phyloP scores from a whole-genome alignment of 2,329 filamentous ascomycete genomes.

The Penicillium olsonii region DNA sequence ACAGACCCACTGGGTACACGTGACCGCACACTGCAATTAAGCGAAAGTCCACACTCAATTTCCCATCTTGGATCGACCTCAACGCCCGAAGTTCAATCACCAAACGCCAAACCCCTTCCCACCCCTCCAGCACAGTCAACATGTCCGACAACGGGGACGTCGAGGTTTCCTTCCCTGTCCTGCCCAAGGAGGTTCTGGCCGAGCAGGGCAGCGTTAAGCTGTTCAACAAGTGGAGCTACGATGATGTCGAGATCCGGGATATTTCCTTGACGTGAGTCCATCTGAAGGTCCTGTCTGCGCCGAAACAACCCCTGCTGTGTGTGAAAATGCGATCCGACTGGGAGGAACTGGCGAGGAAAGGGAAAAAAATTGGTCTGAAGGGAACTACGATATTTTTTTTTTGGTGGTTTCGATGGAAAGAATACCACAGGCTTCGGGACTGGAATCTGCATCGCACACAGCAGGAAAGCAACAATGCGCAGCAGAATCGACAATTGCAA shows the following conservation, averaged over 20 bases:
- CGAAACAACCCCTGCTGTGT: conserved; percentile 24
- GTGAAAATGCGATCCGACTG: conserved; percentile 19
- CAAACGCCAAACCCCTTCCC: conserved; percentile 43
- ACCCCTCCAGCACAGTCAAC: conserved; percentile 52
- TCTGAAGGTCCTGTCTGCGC: conserved; percentile 28
- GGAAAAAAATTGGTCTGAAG: conserved; percentile 4
- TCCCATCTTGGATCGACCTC: conserved; percentile 36
- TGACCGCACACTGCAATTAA: conserved; percentile 41
- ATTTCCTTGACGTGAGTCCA: conserved; percentile 95
- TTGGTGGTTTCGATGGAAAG: conserved; percentile 4
- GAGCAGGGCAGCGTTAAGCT: conserved; percentile 93
- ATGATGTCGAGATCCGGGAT: conserved; percentile 99
- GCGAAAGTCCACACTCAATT: conserved; percentile 41
- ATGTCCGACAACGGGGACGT: conserved; percentile 97
- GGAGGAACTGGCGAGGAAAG: conserved; percentile 10
- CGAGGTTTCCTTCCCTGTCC: conserved; percentile 77
- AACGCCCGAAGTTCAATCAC: conserved; percentile 38
- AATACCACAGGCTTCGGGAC: background rate
- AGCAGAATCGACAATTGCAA: conserved; percentile 9
- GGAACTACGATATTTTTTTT: background rate
- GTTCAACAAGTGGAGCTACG: conserved; percentile 98
- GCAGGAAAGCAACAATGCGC: conserved; percentile 9
- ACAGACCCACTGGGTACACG: conserved; percentile 4
- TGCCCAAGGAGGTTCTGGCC: conserved; percentile 88
- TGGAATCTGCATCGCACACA: conserved; percentile 8